A percentile compares a stretch with the other conserved stretches of the same genome.
Conservation (phyloP, 106 monocot genomes). For the Vanilla planifolia region DNA sequence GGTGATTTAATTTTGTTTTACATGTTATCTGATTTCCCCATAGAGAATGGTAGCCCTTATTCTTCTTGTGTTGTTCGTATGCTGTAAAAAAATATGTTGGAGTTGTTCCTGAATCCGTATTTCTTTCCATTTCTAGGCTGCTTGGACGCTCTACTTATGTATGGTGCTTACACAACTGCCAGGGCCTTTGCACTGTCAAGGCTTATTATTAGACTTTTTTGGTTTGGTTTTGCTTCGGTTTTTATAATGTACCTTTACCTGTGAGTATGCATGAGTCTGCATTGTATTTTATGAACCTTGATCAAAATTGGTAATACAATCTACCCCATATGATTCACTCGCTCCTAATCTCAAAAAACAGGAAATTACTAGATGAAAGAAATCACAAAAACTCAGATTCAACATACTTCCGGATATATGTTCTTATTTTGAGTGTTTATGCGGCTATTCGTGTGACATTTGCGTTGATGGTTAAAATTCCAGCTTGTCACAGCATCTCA, state of each 20-base stretch:
- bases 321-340: background rate
- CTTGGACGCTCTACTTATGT: conserved; percentile 81
- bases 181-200: conserved; percentile 89
- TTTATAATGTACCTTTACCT: conserved; percentile 64
- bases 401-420: conserved; percentile 74
- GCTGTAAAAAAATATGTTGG: too few species aligned
- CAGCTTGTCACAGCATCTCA: conserved; percentile 74
- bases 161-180: conserved; percentile 88
- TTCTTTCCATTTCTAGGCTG: conserved; percentile 33
- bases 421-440: conserved; percentile 84
- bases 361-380: conserved; percentile 80
- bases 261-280: conserved; percentile 37
- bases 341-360: conserved; percentile 20
- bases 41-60: too few species aligned
- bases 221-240: conserved; percentile 57
- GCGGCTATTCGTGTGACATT: conserved; percentile 53
- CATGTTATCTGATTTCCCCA: too few species aligned
- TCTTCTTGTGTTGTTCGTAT: too few species aligned
- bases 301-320: background rate
- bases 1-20: too few species aligned
- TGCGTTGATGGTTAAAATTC: conserved; percentile 73
- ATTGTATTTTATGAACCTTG: background rate
- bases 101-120: too few species aligned
- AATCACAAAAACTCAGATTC: conserved; percentile 55
- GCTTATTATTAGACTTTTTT: conserved; percentile 70